Evolutionary conservation across 2,329 filamentous ascomycete species (phyloP), one percentile per base, ranked within the genome.

Genomic region (Talaromyces funiculosus): DNA sequence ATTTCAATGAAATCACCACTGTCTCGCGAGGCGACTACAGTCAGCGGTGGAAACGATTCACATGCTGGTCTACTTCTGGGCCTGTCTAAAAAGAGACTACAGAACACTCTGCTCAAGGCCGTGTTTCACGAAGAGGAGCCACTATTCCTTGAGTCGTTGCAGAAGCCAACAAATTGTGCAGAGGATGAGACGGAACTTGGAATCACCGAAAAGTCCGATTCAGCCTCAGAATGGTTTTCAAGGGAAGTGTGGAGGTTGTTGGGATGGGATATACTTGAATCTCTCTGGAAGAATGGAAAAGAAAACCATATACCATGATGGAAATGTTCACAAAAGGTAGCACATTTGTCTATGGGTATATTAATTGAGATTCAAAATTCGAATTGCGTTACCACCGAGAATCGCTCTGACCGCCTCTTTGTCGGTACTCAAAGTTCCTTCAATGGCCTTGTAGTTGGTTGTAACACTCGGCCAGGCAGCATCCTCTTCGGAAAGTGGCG

Each of bases 161-260:
- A 49, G 40, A 54, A 47, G 42, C 61, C 57, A 45, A 9, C 40
- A 16, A 9, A 33, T 5, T 16, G 65, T 69, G 20, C 35, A 42
- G 5, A 64, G 60, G 6, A 67, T 69, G 51, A 64, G 63, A n/a
- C 8, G n/a, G 24, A 33, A 14, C 7, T n/a, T 10, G 22, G 22
- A 2, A 33, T 29, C 18, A 29, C 38, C 16, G 12, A 47, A 2
- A 35, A 40, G 18, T 38, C 45, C 2, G 60, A 72, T 16, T 69
- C 78, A 8, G 73, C 79, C 4, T 66, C 76, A 3, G 78, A 82
- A 16, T 84, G 82, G 81, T 86, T 84, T 64, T 76, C 78, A 57
- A 76, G 77, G 59, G 80, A 85, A 64, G 69, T 86, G 2, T 86
- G 84, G 84, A 71, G 75, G 57, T 67, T 85, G 57, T 66, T 86